Evolutionary conservation across 75 land plant species (phyloP).

Genomic region (Cunninghamia lanceolata): DNA sequence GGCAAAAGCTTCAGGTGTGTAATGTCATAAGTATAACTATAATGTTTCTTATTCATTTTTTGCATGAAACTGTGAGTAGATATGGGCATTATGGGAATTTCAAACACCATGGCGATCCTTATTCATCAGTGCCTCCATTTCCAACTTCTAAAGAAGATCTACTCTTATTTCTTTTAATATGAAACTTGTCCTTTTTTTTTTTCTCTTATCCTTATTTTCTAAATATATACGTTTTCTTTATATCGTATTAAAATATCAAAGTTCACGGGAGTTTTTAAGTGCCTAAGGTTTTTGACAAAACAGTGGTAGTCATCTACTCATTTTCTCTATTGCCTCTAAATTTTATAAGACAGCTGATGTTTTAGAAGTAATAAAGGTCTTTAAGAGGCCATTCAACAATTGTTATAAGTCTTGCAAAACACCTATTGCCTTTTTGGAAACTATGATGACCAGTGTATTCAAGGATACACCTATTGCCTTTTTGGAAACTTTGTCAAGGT

Average conservation of each 20-base stretch:
- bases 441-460: too few species aligned
- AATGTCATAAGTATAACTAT: neutral
- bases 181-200: neutral
- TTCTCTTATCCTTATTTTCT: neutral
- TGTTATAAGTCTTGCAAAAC: too few species aligned
- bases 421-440: too few species aligned
- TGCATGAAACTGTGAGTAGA: neutral
- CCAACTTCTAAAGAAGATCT: neutral
- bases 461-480: too few species aligned
- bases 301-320: too few species aligned
- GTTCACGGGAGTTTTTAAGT: neutral
- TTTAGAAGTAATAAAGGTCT: too few species aligned
- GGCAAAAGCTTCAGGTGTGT: slow-evolving; percentile 34
- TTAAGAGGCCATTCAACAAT: too few species aligned
- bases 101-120: neutral
- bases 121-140: neutral
- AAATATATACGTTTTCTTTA: neutral
- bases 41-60: neutral
- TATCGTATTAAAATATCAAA: neutral
- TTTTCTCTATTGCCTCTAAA: too few species aligned
- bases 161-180: neutral
- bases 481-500: too few species aligned
- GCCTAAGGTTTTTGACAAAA: too few species aligned
- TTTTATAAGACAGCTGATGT: too few species aligned
- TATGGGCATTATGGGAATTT: neutral